A percentile compares a stretch with the other conserved stretches of the same genome.
These are phyloP conservation scores for Populus tomentosa DNA, from an alignment of 441 rosid species.

Conservation along the genomic window DNA sequence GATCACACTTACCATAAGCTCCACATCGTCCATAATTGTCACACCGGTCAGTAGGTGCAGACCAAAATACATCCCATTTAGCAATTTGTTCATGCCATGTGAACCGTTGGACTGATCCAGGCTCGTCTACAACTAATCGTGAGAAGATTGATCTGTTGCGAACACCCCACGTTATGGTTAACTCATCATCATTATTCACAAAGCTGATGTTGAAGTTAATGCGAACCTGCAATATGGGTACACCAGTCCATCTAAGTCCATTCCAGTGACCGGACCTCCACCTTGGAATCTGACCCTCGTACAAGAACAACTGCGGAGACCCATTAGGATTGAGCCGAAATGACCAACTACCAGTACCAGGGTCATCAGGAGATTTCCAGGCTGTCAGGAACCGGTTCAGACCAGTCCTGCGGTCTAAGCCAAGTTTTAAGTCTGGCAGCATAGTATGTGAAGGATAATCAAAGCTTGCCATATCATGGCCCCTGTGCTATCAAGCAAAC, in stretches of 20 bases:
- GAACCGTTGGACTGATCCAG: constrained; percentile 5
- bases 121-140: not conserved
- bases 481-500: not conserved
- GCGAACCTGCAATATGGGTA: not conserved
- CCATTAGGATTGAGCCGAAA: not conserved
- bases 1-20: constrained; percentile 38
- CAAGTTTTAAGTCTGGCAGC: too few species aligned
- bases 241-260: not conserved
- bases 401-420: constrained; percentile 10
- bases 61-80: constrained; percentile 37
- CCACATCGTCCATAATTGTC: constrained; percentile 54
- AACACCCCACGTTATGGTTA: not conserved
- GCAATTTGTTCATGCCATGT: constrained; percentile 32
- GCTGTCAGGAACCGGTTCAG: constrained; percentile 13
- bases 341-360: constrained; percentile 1
- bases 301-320: constrained; percentile 2
- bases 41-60: constrained; percentile 47
- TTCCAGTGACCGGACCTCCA: not conserved
- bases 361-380: constrained; percentile 22
- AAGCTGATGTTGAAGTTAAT: not conserved
- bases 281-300: not conserved
- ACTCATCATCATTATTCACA: not conserved
- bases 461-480: constrained; percentile 24
- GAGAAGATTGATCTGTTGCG: not conserved
- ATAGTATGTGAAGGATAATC: constrained; percentile 15